phyloP scores from a whole-genome alignment of 371 early-diverging fungal species.

The Rhizopus stolonifer region DNA sequence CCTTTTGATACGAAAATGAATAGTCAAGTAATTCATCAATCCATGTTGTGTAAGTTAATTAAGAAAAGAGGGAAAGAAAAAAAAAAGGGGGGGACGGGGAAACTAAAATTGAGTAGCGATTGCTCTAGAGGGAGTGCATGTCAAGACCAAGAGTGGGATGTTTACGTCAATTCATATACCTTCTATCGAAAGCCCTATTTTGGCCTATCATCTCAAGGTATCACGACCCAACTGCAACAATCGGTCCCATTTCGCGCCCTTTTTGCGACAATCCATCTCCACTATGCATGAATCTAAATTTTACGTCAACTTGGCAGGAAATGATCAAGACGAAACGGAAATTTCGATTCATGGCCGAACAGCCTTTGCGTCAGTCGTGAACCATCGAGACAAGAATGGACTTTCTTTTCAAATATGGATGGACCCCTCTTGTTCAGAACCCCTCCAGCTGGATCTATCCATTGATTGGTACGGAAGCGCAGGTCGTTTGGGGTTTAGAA shows the following conservation, averaged over 20 bases:
- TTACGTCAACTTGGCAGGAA: slow-evolving; percentile 47
- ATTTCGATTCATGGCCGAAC: slow-evolving; percentile 75
- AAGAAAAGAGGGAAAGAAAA: no score
- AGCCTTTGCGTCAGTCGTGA: slow-evolving; percentile 52
- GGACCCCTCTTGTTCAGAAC: slow-evolving; percentile 59
- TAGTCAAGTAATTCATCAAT: slow-evolving; percentile 36
- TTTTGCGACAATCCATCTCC: slow-evolving; percentile 71
- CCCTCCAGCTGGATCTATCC: slow-evolving; percentile 51
- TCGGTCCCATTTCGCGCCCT: slow-evolving; percentile 44
- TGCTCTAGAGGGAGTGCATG: slow-evolving; percentile 39
- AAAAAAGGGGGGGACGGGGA: no score
- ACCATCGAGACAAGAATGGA: slow-evolving; percentile 44
- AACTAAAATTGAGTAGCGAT: slow-evolving; percentile 28
- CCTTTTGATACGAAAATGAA: slow-evolving; percentile 38
- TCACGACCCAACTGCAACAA: slow-evolving; percentile 45
- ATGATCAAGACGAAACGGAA: slow-evolving; percentile 36
- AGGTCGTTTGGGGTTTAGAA: slow-evolving; percentile 70
- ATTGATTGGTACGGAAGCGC: slow-evolving; percentile 78
- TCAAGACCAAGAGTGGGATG: slow-evolving; percentile 33
- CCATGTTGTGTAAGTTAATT: slow-evolving; percentile 46
- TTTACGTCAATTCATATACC: slow-evolving; percentile 58
- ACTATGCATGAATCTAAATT: slow-evolving; percentile 74
- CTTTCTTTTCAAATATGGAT: slow-evolving; percentile 69
- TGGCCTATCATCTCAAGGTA: slow-evolving; percentile 59
- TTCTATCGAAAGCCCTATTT: slow-evolving; percentile 59